phyloP scores from a whole-genome alignment of 108 stramenopile species.

The Cyclotella choctawhatcheeana region DNA sequence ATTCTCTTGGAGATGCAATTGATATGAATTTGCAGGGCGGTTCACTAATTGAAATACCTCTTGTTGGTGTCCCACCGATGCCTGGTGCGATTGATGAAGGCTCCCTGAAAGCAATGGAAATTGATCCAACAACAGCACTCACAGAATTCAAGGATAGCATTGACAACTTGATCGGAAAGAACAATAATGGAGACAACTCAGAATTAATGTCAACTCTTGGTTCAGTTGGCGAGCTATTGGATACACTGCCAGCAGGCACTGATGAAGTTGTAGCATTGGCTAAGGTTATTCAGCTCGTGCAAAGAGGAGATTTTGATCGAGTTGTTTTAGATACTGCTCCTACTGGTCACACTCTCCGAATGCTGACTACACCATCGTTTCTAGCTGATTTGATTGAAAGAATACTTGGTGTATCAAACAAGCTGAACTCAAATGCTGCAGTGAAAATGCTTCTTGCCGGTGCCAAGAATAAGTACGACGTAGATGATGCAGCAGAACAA shows the following conservation, averaged over 20 bases:
- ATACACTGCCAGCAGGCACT: constrained; percentile 91
- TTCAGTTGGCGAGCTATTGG: constrained; percentile 79
- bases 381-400: constrained; percentile 85
- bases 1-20: constrained; percentile 95
- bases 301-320: constrained; percentile 87
- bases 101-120: constrained; percentile 82
- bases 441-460: constrained; percentile 65
- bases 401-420: constrained; percentile 65
- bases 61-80: constrained; percentile 71
- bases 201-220: constrained; percentile 66
- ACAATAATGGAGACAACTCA: constrained; percentile 29
- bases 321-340: constrained; percentile 96
- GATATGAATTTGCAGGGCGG: constrained; percentile 80
- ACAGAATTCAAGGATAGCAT: constrained; percentile 79
- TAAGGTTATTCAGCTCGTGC: constrained; percentile 87
- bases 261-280: constrained; percentile 94
- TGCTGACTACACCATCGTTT: constrained; percentile 86
- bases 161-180: constrained; percentile 70
- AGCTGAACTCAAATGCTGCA: constrained; percentile 75
- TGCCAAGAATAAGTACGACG: constrained; percentile 54
- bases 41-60: constrained; percentile 65
- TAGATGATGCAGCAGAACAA: constrained; percentile 64
- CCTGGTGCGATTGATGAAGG: constrained; percentile 46
- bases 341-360: constrained; percentile 94
- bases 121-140: constrained; percentile 78